Conservation (phyloP, 768 basidiomycete genomes). For the Agaricus sinodeliciosus region DNA sequence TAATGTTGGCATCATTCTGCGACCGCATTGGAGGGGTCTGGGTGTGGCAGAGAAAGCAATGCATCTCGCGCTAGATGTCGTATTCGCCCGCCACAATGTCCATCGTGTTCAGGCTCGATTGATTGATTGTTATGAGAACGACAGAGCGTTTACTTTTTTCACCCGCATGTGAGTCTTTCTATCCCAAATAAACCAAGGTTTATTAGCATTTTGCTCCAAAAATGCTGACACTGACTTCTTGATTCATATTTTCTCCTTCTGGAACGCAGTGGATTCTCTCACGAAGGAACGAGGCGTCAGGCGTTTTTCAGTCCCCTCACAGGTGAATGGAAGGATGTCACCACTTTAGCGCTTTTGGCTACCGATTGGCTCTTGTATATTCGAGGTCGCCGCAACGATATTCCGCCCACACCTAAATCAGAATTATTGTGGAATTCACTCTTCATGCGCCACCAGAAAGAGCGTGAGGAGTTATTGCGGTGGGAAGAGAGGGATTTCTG, state of each 20-base stretch:
- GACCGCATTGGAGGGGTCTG: conserved; percentile 24
- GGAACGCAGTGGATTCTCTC: conserved; percentile 43
- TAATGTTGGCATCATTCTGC: conserved; percentile 49
- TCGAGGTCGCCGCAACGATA: conserved; percentile 13
- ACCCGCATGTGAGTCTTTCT: conserved; percentile 25
- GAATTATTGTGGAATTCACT: conserved; percentile 57
- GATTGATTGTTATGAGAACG: conserved; percentile 35
- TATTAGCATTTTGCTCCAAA: conserved; percentile 5
- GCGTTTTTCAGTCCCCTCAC: conserved; percentile 40
- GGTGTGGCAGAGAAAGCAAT: conserved; percentile 45
- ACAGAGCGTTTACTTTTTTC: conserved; percentile 41
- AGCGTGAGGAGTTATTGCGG: conserved; percentile 46
- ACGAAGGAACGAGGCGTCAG: conserved; percentile 58
- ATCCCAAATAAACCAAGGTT: neutral
- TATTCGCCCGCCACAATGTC: conserved; percentile 36
- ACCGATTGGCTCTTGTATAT: conserved; percentile 47
- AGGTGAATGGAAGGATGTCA: conserved; percentile 50
- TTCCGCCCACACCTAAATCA: conserved; percentile 28
- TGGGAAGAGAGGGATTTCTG: conserved; percentile 37
- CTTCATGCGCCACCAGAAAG: conserved; percentile 47
- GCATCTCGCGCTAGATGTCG: conserved; percentile 35
- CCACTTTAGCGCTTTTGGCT: conserved; percentile 52
- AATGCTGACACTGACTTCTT: neutral
- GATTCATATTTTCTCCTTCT: conserved; percentile 3
- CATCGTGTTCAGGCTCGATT: conserved; percentile 51